Conservation (phyloP, 106 monocot genomes). For the Dendrobium huoshanense region DNA sequence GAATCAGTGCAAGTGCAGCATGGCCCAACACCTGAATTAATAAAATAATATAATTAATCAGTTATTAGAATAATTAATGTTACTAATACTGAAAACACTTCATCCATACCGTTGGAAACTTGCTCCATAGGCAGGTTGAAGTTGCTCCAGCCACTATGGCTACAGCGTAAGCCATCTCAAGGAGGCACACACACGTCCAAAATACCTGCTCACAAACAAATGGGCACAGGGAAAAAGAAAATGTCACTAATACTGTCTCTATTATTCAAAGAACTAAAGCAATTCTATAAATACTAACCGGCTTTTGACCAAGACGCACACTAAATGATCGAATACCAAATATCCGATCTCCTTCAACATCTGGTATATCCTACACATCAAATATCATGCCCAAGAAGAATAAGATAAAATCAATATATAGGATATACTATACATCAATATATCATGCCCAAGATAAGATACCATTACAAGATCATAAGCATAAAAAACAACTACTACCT, state of each 20-base stretch:
- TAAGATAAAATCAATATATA: slow-evolving; percentile 53
- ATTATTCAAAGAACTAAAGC: slow-evolving; percentile 1
- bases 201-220: slow-evolving; percentile 55
- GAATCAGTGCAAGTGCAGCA: slow-evolving; percentile 55
- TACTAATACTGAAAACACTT: neutral
- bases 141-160: slow-evolving; percentile 63
- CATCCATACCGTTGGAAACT: slow-evolving; percentile 54
- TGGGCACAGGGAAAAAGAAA: neutral
- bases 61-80: neutral
- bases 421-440: slow-evolving; percentile 64
- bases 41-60: neutral
- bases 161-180: slow-evolving; percentile 78
- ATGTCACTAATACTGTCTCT: neutral
- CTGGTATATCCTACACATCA: slow-evolving; percentile 87
- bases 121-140: slow-evolving; percentile 81
- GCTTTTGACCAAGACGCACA: slow-evolving; percentile 79
- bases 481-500: neutral
- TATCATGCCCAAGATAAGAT: neutral
- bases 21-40: slow-evolving; percentile 58
- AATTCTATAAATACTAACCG: slow-evolving; percentile 26
- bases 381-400: neutral
- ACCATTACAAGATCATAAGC: neutral
- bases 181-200: slow-evolving; percentile 87
- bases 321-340: slow-evolving; percentile 92
- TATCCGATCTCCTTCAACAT: slow-evolving; percentile 88